A percentile compares a stretch with the other conserved stretches of the same genome.
phyloP scores from a whole-genome alignment of 2,329 filamentous ascomycete species.

The Lachnellula willkommii region DNA sequence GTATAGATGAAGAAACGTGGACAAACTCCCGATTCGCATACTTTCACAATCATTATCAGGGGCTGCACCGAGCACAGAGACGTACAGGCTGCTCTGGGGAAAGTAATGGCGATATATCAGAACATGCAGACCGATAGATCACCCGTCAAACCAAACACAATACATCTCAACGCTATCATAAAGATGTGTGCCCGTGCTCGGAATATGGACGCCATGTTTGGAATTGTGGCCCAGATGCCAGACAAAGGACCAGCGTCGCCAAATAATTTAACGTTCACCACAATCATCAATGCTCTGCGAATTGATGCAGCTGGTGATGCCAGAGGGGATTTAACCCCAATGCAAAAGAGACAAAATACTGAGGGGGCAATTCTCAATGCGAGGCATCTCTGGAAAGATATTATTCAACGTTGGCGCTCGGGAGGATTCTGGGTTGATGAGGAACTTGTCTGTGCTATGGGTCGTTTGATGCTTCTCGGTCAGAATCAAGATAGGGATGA shows the following conservation, averaged over 20 bases:
- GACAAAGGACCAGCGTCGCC: slow-evolving; percentile 57
- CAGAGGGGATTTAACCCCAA: slow-evolving; percentile 26
- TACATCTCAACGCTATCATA: slow-evolving; percentile 85
- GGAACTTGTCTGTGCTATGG: slow-evolving; percentile 75
- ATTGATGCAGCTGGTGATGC: slow-evolving; percentile 33
- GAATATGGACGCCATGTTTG: slow-evolving; percentile 77
- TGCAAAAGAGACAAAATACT: slow-evolving; percentile 29
- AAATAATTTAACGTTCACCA: slow-evolving; percentile 71
- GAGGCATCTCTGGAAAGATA: slow-evolving; percentile 73
- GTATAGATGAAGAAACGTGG: slow-evolving; percentile 87
- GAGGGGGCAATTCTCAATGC: slow-evolving; percentile 57
- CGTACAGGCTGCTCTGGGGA: slow-evolving; percentile 53
- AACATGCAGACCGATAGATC: slow-evolving; percentile 61
- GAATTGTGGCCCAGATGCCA: slow-evolving; percentile 67
- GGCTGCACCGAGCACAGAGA: slow-evolving; percentile 63
- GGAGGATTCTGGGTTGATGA: slow-evolving; percentile 72
- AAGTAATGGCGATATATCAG: slow-evolving; percentile 72
- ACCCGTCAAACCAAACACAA: slow-evolving; percentile 64
- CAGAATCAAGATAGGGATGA: slow-evolving; percentile 60
- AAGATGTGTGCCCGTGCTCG: slow-evolving; percentile 69
- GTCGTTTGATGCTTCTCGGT: slow-evolving; percentile 65
- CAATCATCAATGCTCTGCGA: slow-evolving; percentile 72
- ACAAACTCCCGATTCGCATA: slow-evolving; percentile 72
- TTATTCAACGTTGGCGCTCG: slow-evolving; percentile 68
- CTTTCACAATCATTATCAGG: slow-evolving; percentile 76